Evolutionary conservation across 2,329 filamentous ascomycete species (phyloP).

Genomic region (Bipolaris bicolor): DNA sequence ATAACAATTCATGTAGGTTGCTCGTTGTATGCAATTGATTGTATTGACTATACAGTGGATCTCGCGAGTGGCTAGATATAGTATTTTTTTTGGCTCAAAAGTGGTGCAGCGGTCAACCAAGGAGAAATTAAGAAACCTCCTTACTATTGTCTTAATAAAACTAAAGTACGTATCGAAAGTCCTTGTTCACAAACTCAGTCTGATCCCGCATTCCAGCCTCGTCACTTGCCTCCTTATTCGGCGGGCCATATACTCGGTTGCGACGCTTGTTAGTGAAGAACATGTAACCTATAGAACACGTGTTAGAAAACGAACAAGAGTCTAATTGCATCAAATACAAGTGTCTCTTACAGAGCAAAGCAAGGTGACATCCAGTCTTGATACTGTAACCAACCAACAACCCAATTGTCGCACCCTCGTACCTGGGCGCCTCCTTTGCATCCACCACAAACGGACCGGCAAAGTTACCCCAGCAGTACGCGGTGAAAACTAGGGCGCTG

Average conservation of each 20-base stretch:
- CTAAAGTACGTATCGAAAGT: slow-evolving; percentile 51
- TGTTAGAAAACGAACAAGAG: no score
- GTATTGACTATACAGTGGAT: no score
- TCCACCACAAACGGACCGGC: slow-evolving; percentile 52
- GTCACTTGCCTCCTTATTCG: slow-evolving; percentile 25
- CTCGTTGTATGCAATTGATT: no score
- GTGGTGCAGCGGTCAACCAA: no score
- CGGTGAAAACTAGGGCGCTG: slow-evolving; percentile 52
- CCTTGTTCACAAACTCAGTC: slow-evolving; percentile 53
- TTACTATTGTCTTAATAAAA: no score
- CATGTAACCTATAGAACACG: slow-evolving; percentile 34
- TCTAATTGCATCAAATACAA: no score
- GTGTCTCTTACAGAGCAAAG: slow-evolving; percentile 29
- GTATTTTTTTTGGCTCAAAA: no score
- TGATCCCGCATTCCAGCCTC: slow-evolving; percentile 52
- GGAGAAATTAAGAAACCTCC: no score
- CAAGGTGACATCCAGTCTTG: slow-evolving; percentile 46
- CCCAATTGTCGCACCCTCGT: slow-evolving; percentile 30
- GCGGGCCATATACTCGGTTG: slow-evolving; percentile 21
- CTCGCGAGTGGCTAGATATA: no score
- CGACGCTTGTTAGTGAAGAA: slow-evolving; percentile 45
- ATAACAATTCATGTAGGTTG: no score
- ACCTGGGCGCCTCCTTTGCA: slow-evolving; percentile 44
- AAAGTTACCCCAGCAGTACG: slow-evolving; percentile 53
- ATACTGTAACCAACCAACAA: slow-evolving; percentile 51